Percentiles rank a stretch among this genome's conserved stretches.
Evolutionary conservation across 1,284 basidiomycete species (phyloP).

Genomic region (Fomes fomentarius): DNA sequence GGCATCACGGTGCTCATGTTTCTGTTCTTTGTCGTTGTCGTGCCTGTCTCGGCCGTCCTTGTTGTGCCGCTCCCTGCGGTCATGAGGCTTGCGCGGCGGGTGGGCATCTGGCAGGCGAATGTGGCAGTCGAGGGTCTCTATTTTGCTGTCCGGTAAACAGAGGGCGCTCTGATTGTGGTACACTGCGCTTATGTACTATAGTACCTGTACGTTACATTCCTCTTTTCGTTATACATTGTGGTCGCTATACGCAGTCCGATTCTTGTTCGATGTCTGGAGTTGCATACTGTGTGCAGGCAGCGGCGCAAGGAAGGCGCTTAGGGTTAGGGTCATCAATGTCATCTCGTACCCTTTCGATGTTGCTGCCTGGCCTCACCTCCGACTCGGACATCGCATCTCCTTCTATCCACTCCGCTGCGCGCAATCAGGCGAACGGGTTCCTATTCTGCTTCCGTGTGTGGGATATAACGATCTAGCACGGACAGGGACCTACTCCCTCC

Average conservation of each 20-base stretch:
- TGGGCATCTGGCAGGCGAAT: slow-evolving; percentile 82
- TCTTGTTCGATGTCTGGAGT: too few relatives aligned
- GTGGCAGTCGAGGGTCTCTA: slow-evolving; percentile 78
- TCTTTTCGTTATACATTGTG: background rate
- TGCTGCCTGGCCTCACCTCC: slow-evolving; percentile 14
- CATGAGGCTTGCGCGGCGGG: slow-evolving; percentile 60
- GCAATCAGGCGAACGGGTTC: background rate
- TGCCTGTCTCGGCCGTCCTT: slow-evolving; percentile 59
- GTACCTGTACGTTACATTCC: slow-evolving; percentile 10
- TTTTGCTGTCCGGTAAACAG: slow-evolving; percentile 25
- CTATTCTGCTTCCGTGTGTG: too few relatives aligned
- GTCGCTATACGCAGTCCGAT: background rate
- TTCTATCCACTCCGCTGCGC: background rate
- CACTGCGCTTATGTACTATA: slow-evolving; percentile 14
- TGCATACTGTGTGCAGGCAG: too few relatives aligned
- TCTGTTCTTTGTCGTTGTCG: slow-evolving; percentile 54
- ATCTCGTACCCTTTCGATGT: background rate
- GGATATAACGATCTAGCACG: too few relatives aligned
- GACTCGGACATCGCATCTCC: slow-evolving; percentile 15
- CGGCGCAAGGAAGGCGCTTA: too few relatives aligned
- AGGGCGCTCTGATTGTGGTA: background rate
- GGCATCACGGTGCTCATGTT: slow-evolving; percentile 72
- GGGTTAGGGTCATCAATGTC: slow-evolving; percentile 21
- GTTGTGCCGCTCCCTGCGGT: slow-evolving; percentile 68
- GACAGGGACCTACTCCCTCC: too few relatives aligned